Conservation (phyloP, 164 flowering plant genomes). For the Dillenia turbinata region DNA sequence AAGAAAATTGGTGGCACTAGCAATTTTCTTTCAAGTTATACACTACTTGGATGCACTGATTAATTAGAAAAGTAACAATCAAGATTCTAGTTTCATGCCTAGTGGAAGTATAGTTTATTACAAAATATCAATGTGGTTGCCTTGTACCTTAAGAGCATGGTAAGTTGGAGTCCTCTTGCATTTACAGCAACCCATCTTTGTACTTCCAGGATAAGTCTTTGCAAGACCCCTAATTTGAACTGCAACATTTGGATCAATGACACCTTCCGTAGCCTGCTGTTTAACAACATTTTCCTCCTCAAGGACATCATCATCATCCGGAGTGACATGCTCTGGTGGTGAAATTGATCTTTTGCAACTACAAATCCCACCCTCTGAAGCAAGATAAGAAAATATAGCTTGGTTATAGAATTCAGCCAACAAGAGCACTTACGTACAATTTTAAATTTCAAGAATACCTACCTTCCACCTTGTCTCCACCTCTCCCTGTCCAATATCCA, state of each 20-base stretch:
- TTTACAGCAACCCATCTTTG: conserved; percentile 60
- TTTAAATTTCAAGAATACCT: conserved; percentile 10
- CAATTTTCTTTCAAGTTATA: no score
- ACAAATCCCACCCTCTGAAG: conserved; percentile 74
- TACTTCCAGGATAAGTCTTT: conserved; percentile 78
- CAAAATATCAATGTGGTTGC: conserved; percentile 1
- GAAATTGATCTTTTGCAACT: conserved; percentile 64
- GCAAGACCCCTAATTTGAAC: conserved; percentile 91
- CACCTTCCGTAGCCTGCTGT: conserved; percentile 46
- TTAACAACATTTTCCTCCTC: conserved; percentile 79
- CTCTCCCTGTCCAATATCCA: conserved; percentile 89
- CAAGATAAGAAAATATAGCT: conserved; percentile 4
- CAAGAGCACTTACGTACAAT: conserved; percentile 1
- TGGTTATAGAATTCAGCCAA: conserved; percentile 3
- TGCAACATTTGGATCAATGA: conserved; percentile 57
- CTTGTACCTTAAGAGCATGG: conserved; percentile 82
- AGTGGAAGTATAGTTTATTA: no score
- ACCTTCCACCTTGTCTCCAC: conserved; percentile 78
- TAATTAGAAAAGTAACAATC: no score
- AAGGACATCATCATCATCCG: conserved; percentile 89
- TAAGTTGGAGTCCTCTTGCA: conserved; percentile 66
- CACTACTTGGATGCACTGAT: no score
- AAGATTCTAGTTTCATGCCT: no score
- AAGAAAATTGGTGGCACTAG: no score
- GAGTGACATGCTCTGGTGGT: conserved; percentile 37